Evolutionary conservation across 352 stramenopile species (phyloP).

Genomic region (Pythium aphanidermatum): DNA sequence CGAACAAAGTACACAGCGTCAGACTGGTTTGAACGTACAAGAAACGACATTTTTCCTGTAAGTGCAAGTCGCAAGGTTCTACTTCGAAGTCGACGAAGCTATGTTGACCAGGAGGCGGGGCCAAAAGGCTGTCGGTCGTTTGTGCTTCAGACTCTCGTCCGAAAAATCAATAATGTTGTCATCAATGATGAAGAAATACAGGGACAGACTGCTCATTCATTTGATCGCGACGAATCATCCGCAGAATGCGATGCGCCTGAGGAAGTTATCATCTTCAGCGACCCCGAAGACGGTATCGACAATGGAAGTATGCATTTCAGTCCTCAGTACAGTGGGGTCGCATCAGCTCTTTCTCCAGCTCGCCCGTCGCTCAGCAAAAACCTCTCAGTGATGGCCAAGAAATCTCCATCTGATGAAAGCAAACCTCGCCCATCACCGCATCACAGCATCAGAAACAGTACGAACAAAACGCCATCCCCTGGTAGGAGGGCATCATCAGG

Average conservation of each 20-base stretch:
- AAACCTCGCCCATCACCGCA: no score
- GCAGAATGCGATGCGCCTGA: constrained; percentile 10
- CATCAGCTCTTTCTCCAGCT: not conserved
- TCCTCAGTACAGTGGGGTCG: constrained; percentile 31
- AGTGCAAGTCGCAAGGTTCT: constrained; percentile 31
- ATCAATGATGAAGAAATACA: constrained; percentile 18
- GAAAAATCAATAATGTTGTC: constrained; percentile 39
- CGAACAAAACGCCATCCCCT: not conserved
- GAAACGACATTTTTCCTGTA: constrained; percentile 39
- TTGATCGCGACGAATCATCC: not conserved
- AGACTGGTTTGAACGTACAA: constrained; percentile 24
- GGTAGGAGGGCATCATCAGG: not conserved
- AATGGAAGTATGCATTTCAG: constrained; percentile 49
- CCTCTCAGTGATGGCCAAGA: not conserved
- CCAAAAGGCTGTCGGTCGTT: constrained; percentile 32
- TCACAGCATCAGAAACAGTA: not conserved
- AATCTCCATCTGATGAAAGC: no score
- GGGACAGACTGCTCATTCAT: not conserved
- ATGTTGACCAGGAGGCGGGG: not conserved
- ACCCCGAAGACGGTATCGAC: constrained; percentile 15
- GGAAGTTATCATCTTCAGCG: constrained; percentile 23
- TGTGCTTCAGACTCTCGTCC: constrained; percentile 39
- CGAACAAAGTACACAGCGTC: constrained; percentile 37
- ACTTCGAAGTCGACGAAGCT: constrained; percentile 22
- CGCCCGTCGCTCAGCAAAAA: not conserved